Evolutionary conservation across 176 grass and related monocot species (phyloP).

Genomic region (Aegilops sharonensis): DNA sequence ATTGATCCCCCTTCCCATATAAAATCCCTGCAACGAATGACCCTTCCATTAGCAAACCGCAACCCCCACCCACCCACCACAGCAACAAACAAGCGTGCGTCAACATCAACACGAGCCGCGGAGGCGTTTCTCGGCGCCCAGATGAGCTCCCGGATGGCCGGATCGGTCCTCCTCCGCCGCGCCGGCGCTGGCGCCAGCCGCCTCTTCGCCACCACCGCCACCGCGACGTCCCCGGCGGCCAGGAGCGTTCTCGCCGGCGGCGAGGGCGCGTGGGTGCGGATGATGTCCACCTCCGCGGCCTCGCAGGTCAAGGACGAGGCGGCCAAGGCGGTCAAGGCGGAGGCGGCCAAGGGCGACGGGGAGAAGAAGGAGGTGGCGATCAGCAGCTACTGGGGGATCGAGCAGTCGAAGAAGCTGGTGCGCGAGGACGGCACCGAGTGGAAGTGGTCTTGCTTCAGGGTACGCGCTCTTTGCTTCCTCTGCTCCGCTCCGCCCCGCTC

Average conservation of each 20-base stretch:
- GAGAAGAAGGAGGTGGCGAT: slow-evolving; percentile 52
- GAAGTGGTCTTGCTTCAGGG: slow-evolving; percentile 84
- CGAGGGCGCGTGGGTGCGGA: slow-evolving; percentile 23
- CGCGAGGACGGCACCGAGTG: slow-evolving; percentile 77
- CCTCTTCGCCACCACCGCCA: slow-evolving; percentile 14
- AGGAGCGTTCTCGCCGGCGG: slow-evolving; percentile 2
- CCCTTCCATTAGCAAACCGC: slow-evolving; percentile 26
- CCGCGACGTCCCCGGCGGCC: slow-evolving; percentile 8
- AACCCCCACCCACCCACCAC: background rate
- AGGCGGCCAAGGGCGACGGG: background rate
- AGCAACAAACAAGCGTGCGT: background rate
- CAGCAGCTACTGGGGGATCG: slow-evolving; percentile 81
- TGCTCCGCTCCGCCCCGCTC: background rate
- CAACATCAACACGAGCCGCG: background rate
- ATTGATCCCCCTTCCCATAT: background rate
- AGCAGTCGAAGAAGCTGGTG: slow-evolving; percentile 48
- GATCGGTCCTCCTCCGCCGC: slow-evolving; percentile 48
- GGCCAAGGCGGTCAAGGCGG: background rate
- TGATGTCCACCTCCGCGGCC: slow-evolving; percentile 34
- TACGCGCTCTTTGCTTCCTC: slow-evolving; percentile 24
- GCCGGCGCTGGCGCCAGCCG: slow-evolving; percentile 13
- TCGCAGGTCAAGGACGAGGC: slow-evolving; percentile 17
- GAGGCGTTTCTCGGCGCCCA: background rate
- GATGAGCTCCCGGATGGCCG: slow-evolving; percentile 55
- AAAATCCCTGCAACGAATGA: background rate